Conservation (phyloP, 129 eudicot species). For the Chrysanthemum makinoi region DNA sequence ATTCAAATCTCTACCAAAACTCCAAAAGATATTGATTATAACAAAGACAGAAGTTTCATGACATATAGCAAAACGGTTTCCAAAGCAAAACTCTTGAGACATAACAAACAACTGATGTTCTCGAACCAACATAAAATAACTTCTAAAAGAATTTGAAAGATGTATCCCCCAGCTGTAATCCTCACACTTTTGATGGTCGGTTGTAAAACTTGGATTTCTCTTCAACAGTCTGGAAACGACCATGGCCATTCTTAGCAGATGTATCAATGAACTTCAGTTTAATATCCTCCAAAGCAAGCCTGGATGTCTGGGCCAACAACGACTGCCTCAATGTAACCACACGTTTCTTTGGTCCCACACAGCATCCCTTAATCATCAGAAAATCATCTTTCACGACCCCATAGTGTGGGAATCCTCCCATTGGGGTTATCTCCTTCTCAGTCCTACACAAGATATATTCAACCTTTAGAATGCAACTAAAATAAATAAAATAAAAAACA, state of each 20-base stretch:
- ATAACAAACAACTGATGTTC: too few species aligned
- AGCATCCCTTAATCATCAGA: conserved; percentile 63
- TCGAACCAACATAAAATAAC: neutral
- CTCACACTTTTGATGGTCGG: conserved; percentile 41
- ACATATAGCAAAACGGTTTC: too few species aligned
- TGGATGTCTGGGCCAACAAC: conserved; percentile 51
- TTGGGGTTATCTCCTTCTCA: conserved; percentile 64
- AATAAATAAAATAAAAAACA: neutral
- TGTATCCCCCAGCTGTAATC: neutral
- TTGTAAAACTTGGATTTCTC: conserved; percentile 53
- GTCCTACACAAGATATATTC: conserved; percentile 35
- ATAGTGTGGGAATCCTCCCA: conserved; percentile 70
- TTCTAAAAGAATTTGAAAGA: neutral
- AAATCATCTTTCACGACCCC: conserved; percentile 66
- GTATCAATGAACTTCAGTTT: conserved; percentile 66
- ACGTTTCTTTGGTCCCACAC: conserved; percentile 70
- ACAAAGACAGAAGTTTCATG: too few species aligned
- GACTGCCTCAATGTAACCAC: conserved; percentile 65
- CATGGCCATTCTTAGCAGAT: conserved; percentile 57
- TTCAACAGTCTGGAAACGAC: conserved; percentile 60
- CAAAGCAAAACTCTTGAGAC: too few species aligned
- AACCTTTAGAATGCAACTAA: neutral
- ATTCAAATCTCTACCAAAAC: too few species aligned
- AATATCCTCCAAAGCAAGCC: conserved; percentile 67
- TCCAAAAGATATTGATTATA: too few species aligned